Conservation (phyloP, 352 stramenopile genomes). For the Pythium rhizo-oryzae region DNA sequence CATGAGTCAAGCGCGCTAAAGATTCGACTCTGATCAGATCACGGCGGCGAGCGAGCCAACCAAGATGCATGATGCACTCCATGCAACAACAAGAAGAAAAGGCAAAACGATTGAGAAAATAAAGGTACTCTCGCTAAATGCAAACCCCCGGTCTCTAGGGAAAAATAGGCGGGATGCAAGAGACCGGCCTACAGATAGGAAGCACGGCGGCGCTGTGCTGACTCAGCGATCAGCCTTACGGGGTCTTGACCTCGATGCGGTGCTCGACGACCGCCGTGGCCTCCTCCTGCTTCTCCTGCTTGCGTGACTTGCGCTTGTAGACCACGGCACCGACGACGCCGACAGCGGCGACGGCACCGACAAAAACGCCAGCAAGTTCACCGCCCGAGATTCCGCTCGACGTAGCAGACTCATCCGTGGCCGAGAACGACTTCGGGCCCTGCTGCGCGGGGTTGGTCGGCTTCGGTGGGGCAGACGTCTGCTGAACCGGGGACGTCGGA, state of each 20-base stretch:
- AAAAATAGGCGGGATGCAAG: no score
- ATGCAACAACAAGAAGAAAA: no score
- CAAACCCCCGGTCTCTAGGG: no score
- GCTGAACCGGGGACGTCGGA: no score
- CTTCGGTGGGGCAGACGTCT: no score
- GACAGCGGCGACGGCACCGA: neutral
- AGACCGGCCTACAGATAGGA: neutral
- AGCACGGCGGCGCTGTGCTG: neutral
- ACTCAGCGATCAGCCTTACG: neutral
- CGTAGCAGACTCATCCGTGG: neutral
- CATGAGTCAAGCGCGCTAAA: neutral
- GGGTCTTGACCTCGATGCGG: neutral
- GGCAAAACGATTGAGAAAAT: neutral
- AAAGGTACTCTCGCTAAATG: neutral
- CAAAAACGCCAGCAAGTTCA: neutral
- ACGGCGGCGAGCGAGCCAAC: no score
- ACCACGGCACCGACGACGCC: neutral
- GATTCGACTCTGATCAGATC: no score
- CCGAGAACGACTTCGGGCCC: neutral
- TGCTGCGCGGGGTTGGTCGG: neutral
- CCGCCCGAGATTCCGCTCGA: neutral
- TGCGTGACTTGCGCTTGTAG: conserved; percentile 4
- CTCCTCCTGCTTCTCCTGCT: neutral
- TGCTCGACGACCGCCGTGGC: neutral
- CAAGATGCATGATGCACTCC: no score